phyloP scores from a whole-genome alignment of 192 early-diverging fungal species.

The Jimgerdemannia flammicorona region DNA sequence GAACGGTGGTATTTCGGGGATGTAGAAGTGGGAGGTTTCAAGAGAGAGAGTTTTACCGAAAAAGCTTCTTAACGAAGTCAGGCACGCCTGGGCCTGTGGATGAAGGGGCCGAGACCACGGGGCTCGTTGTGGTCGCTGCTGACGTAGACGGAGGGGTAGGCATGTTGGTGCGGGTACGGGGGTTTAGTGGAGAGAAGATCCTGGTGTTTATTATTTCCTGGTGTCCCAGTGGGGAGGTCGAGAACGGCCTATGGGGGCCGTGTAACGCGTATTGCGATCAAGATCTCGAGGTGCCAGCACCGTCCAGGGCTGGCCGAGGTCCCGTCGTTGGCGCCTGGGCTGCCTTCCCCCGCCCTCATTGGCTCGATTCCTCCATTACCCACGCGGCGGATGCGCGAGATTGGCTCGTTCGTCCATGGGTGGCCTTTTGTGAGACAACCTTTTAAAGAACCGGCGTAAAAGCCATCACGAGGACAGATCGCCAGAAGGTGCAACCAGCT shows the following conservation, averaged over 20 bases:
- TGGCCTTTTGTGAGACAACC: too few species aligned
- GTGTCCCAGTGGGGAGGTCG: background rate
- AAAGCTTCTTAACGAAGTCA: conserved; percentile 64
- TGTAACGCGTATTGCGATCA: background rate
- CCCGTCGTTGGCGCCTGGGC: too few species aligned
- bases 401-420: too few species aligned
- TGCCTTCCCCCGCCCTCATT: too few species aligned
- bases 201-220: background rate
- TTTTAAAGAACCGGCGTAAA: too few species aligned
- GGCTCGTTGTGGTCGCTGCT: too few species aligned
- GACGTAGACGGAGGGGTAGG: background rate
- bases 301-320: background rate
- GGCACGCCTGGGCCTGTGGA: conserved; percentile 24
- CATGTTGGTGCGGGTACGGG: background rate
- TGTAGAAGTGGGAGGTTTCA: background rate
- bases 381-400: too few species aligned
- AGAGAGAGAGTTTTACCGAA: conserved; percentile 28
- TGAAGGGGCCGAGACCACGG: background rate
- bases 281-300: background rate
- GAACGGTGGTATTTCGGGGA: background rate
- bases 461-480: too few species aligned
- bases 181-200: too few species aligned
- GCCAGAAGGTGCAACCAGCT: too few species aligned
- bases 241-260: background rate
- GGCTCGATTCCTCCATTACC: too few species aligned